phyloP scores from a whole-genome alignment of 1,139 yeast species.

The Candida sp. region DNA sequence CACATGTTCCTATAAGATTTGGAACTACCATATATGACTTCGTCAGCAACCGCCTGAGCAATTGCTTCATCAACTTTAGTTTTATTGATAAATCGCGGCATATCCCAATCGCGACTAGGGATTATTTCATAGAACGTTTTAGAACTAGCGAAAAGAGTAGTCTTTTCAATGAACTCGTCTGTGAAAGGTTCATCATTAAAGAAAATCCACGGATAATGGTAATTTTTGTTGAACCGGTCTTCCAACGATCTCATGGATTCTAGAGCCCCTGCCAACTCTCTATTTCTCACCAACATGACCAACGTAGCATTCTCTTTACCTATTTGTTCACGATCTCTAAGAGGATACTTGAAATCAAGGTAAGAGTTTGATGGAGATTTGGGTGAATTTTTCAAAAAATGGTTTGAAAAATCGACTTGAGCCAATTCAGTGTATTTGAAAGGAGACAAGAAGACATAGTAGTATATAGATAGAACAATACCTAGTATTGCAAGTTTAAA shows the following conservation, averaged over 20 bases:
- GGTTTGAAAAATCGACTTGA: background rate
- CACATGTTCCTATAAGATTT: constrained; percentile 47
- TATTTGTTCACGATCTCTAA: constrained; percentile 28
- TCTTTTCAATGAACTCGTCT: constrained; percentile 44
- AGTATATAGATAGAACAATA: background rate
- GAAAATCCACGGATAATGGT: constrained; percentile 46
- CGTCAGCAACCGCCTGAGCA: constrained; percentile 15
- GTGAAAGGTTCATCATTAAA: constrained; percentile 42
- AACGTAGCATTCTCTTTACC: constrained; percentile 52
- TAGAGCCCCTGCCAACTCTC: constrained; percentile 39
- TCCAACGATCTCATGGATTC: constrained; percentile 43
- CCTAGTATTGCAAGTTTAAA: background rate
- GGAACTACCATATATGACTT: constrained; percentile 39
- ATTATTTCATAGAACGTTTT: constrained; percentile 48
- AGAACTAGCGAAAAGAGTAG: constrained; percentile 85
- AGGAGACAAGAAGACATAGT: background rate
- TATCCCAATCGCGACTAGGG: constrained; percentile 41
- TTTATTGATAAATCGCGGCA: constrained; percentile 35
- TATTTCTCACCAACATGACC: constrained; percentile 46
- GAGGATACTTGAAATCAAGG: constrained; percentile 22
- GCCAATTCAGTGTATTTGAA: background rate
- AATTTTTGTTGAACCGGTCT: constrained; percentile 44
- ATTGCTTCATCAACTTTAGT: constrained; percentile 23
- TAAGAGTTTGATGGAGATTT: constrained; percentile 47
- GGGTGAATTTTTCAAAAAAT: constrained; percentile 11